phyloP scores from a whole-genome alignment of 1,284 basidiomycete genomes.

The Paramarasmius palmivorus region DNA sequence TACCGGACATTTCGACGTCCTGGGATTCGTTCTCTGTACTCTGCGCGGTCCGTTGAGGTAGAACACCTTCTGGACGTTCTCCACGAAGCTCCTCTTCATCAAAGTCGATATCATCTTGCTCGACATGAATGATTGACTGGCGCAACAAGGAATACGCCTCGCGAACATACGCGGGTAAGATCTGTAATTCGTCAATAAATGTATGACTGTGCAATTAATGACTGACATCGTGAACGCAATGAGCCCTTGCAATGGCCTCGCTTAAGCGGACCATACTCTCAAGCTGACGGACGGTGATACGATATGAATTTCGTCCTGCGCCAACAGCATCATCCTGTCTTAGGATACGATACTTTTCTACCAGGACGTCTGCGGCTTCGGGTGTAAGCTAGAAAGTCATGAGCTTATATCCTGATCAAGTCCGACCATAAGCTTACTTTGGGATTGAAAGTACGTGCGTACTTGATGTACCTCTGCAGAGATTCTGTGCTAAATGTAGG shows the following conservation, averaged over 20 bases:
- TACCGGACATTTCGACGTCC: slow-evolving; percentile 67
- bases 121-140: slow-evolving; percentile 99
- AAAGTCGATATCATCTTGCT: slow-evolving; percentile 98
- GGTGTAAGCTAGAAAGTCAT: slow-evolving; percentile 71
- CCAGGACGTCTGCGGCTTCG: slow-evolving; percentile 89
- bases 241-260: slow-evolving; percentile 96
- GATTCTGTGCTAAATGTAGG: slow-evolving; percentile 98
- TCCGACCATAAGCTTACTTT: slow-evolving; percentile 58
- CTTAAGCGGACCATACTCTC: slow-evolving; percentile 97
- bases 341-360: slow-evolving; percentile 93
- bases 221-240: slow-evolving; percentile 85
- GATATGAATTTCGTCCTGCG: slow-evolving; percentile 87
- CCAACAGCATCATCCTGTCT: slow-evolving; percentile 92
- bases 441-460: slow-evolving; percentile 94
- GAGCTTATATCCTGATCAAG: background rate
- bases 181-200: slow-evolving; percentile 47
- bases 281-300: slow-evolving; percentile 94
- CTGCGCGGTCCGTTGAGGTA: slow-evolving; percentile 29
- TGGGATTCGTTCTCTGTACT: slow-evolving; percentile 47
- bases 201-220: background rate
- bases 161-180: slow-evolving; percentile 89
- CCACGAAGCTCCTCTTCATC: slow-evolving; percentile 87
- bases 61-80: slow-evolving; percentile 41
- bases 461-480: slow-evolving; percentile 95
- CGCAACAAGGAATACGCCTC: slow-evolving; percentile 94